Conservation (phyloP, 371 early-diverging fungal genomes). For the Mortierella sp. region DNA sequence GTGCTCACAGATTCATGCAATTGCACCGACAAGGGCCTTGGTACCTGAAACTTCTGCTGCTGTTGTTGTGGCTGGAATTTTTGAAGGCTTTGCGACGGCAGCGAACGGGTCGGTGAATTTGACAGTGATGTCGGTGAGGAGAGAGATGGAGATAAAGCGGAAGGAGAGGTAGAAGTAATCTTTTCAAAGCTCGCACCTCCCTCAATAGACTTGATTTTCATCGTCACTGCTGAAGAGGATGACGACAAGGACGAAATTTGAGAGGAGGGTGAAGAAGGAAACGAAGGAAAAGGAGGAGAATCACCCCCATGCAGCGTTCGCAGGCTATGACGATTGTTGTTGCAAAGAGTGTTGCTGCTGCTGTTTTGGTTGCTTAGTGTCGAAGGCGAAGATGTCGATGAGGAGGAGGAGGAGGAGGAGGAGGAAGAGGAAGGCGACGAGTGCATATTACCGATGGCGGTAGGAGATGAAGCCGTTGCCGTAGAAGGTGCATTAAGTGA, state of each 20-base stretch:
- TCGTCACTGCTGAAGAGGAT: background rate
- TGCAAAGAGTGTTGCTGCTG: background rate
- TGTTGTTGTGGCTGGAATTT: background rate
- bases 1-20: background rate
- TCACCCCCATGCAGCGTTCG: background rate
- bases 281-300: background rate
- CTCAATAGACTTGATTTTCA: conserved; percentile 6
- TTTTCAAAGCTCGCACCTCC: background rate
- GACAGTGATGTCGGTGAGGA: background rate
- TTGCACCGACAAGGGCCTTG: background rate
- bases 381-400: background rate
- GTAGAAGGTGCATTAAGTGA: too few species aligned
- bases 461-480: too few species aligned
- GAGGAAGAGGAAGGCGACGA: background rate
- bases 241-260: background rate
- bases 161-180: background rate
- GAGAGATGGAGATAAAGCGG: too few species aligned
- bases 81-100: background rate
- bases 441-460: too few species aligned
- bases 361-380: conserved; percentile 5
- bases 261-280: background rate
- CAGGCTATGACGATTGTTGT: background rate
- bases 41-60: background rate
- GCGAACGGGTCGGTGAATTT: background rate
- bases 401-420: background rate